A percentile compares a stretch with the other conserved stretches of the same genome.
Evolutionary conservation across 208 protist genomes (phyloP).

Genomic region (Acanthamoeba polyphaga): DNA sequence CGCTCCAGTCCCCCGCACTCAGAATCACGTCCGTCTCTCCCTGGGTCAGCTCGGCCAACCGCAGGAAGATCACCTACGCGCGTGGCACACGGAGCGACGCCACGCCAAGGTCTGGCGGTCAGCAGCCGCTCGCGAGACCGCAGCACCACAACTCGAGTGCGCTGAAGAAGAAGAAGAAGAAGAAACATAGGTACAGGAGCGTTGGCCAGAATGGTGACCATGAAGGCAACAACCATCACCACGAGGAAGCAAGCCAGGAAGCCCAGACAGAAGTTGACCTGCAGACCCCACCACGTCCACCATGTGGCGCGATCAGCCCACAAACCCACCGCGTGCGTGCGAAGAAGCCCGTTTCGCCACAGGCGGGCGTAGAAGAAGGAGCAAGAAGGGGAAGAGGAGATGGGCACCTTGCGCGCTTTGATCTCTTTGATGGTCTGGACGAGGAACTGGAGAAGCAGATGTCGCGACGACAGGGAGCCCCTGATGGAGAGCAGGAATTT

Average conservation of each 20-base stretch:
- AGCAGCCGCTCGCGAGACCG: background rate
- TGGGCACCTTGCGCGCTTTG: background rate
- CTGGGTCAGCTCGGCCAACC: conserved; percentile 78
- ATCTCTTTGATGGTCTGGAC: conserved; percentile 52
- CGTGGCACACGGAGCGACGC: too few species aligned
- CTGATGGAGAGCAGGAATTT: conserved; percentile 37
- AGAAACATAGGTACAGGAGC: conserved; percentile 45
- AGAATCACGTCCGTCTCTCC: conserved; percentile 80
- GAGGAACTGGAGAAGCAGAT: conserved; percentile 39
- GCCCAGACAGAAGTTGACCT: conserved; percentile 60
- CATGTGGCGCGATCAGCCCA: background rate
- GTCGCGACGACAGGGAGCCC: conserved; percentile 8
- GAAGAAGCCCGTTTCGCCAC: background rate
- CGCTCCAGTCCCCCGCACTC: background rate
- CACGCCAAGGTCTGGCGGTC: background rate
- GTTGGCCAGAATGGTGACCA: conserved; percentile 60
- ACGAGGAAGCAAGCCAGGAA: conserved; percentile 73
- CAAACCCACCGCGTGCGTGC: too few species aligned
- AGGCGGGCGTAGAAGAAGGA: background rate
- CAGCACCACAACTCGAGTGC: background rate
- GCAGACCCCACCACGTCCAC: background rate
- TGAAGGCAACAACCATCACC: conserved; percentile 70
- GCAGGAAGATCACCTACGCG: conserved; percentile 82
- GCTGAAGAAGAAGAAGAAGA: background rate
- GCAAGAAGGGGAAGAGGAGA: background rate